Evolutionary conservation across 2,329 filamentous ascomycete genomes (phyloP).

Genomic region (Beauveria bassiana): DNA sequence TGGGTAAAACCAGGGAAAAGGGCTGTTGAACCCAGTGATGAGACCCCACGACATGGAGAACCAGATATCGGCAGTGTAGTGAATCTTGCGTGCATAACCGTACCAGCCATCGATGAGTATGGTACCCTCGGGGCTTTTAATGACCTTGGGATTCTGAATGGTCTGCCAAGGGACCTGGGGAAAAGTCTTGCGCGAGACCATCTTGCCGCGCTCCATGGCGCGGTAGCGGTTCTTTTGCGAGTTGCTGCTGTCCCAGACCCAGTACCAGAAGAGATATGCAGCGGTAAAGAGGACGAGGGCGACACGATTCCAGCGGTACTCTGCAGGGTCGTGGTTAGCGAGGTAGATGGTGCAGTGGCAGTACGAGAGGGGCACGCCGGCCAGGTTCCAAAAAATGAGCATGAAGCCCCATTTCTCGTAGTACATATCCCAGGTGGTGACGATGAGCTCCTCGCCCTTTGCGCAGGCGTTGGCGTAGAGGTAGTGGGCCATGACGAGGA

Average conservation of each 20-base stretch:
- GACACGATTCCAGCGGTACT: slow-evolving; percentile 68
- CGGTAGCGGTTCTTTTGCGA: slow-evolving; percentile 92
- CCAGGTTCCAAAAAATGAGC: slow-evolving; percentile 96
- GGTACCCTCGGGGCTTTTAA: slow-evolving; percentile 63
- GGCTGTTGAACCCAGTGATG: slow-evolving; percentile 50
- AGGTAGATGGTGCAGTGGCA: slow-evolving; percentile 90
- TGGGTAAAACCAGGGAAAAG: slow-evolving; percentile 88
- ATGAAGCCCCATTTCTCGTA: slow-evolving; percentile 97
- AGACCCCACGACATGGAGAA: slow-evolving; percentile 45
- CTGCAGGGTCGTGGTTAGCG: slow-evolving; percentile 70
- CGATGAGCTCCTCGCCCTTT: slow-evolving; percentile 87
- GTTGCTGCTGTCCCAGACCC: slow-evolving; percentile 88
- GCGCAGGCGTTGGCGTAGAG: slow-evolving; percentile 87
- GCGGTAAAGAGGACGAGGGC: slow-evolving; percentile 57
- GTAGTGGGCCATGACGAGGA: slow-evolving; percentile 83
- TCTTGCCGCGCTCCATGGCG: slow-evolving; percentile 65
- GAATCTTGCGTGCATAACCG: slow-evolving; percentile 58
- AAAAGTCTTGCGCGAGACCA: slow-evolving; percentile 68
- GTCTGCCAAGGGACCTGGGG: slow-evolving; percentile 86
- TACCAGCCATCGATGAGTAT: slow-evolving; percentile 86
- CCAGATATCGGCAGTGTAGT: slow-evolving; percentile 42
- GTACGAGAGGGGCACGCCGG: slow-evolving; percentile 83
- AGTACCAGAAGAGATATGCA: slow-evolving; percentile 77
- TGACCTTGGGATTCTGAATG: slow-evolving; percentile 25
- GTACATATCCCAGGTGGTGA: slow-evolving; percentile 93